Base-by-base conservation (phyloP, 139 green algal species). In the Coelastrella sp. region DNA sequence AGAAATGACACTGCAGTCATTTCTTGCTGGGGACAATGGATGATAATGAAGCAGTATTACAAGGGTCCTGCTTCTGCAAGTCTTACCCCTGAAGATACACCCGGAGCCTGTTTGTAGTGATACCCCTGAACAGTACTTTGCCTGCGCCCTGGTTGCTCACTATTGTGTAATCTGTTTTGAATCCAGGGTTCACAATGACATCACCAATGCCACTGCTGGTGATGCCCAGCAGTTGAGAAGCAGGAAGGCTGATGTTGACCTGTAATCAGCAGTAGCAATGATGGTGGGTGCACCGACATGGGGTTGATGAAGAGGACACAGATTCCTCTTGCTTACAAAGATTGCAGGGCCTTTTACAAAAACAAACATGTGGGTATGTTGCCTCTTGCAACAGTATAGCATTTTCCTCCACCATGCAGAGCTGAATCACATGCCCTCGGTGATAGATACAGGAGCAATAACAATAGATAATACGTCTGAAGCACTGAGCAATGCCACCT, bases 171-270 rank as follows among this genome's bases (percentile, higher is more conserved):
- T 38, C 40, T 19, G 69, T 78, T 4, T 27, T 48, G 50, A 78
- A 78, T 3, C 72, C 72, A 66, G 72, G 72, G 72, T 80, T 80
- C 32, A 82, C 0, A 38, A 82, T 82, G 51, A 82, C 38, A 23
- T 71, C 37, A 5, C 75, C 75, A 6, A 71, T n/a, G 5, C 75
- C 75, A 13, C 19, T 69, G 53, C 53, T 82, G 25, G 11, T 34
- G 4, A 82, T 53, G 2, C 4, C 0, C 5, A 2, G 3, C 53
- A 82, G 75, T 53, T 82, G 34, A 23, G 32, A 11, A 0, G 51
- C 35, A 9, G 75, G 75, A 51, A 82, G 9, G 6, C 21, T 51
- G 75, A 82, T 40, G 53, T 35, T 82, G 32, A 82, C 64, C 53
- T 64, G 53, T 64, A 21, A 27, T 2, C n/a, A 64, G 17, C 15